Percentiles rank a stretch among this genome's conserved stretches.
These are phyloP conservation scores for Aureobasidium vineae DNA, from an alignment of 2,329 filamentous ascomycete species.

Conservation along the genomic window DNA sequence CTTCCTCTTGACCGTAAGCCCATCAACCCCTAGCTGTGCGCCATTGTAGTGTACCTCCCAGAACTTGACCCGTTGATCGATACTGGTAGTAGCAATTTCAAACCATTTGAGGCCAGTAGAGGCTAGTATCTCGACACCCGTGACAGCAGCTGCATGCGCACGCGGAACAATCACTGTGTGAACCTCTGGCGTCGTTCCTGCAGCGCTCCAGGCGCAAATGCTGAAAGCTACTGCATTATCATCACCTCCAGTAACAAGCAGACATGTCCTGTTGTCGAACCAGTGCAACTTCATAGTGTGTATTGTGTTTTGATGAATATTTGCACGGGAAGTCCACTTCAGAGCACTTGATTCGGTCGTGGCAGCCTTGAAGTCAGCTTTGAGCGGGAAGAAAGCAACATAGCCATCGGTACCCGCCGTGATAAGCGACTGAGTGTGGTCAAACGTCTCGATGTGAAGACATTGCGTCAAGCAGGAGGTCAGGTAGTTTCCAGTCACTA, in stretches of 20 bases:
- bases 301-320: constrained; percentile 77
- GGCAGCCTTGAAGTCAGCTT: neutral
- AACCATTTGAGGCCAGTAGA: constrained; percentile 23
- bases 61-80: constrained; percentile 51
- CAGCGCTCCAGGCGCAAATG: constrained; percentile 5
- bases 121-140: constrained; percentile 49
- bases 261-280: constrained; percentile 39
- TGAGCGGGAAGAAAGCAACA: constrained; percentile 58
- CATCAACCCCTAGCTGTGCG: constrained; percentile 30
- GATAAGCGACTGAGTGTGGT: constrained; percentile 44
- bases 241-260: constrained; percentile 78
- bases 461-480: constrained; percentile 68
- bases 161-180: constrained; percentile 49
- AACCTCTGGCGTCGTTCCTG: neutral
- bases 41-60: constrained; percentile 43
- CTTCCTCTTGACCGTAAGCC: constrained; percentile 37
- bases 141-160: constrained; percentile 72
- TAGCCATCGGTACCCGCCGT: constrained; percentile 82
- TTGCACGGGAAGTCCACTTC: constrained; percentile 43
- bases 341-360: constrained; percentile 14
- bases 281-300: constrained; percentile 53
- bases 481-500: constrained; percentile 45
- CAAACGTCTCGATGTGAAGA: constrained; percentile 35
- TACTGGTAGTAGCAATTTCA: constrained; percentile 38
- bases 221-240: constrained; percentile 74